phyloP scores from a whole-genome alignment of 768 basidiomycete genomes.

The Boletus tomentosulus region DNA sequence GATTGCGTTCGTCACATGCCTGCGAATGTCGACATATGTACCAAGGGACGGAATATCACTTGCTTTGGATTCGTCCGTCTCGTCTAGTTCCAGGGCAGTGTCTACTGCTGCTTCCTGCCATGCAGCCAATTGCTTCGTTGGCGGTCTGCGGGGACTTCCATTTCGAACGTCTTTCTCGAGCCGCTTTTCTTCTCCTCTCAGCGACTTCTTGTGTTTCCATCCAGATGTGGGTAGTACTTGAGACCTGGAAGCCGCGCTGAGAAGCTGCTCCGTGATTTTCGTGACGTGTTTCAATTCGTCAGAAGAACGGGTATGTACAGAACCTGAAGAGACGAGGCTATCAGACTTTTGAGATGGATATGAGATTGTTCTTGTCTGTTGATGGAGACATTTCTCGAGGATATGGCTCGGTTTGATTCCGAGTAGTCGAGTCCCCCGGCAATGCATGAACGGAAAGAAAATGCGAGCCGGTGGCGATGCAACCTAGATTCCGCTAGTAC shows the following conservation, averaged over 20 bases:
- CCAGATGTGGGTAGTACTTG: slow-evolving; percentile 18
- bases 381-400: slow-evolving; percentile 7
- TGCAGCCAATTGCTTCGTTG: slow-evolving; percentile 24
- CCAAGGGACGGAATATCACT: slow-evolving; percentile 34
- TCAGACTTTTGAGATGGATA: neutral
- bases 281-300: slow-evolving; percentile 9
- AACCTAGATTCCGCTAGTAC: neutral
- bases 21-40: slow-evolving; percentile 51
- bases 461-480: slow-evolving; percentile 24
- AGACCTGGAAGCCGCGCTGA: slow-evolving; percentile 32
- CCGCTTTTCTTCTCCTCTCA: slow-evolving; percentile 40
- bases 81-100: slow-evolving; percentile 5
- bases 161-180: slow-evolving; percentile 24
- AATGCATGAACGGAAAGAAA: slow-evolving; percentile 31
- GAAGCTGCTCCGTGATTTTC: slow-evolving; percentile 29
- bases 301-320: neutral
- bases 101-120: slow-evolving; percentile 25
- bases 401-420: slow-evolving; percentile 14
- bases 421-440: slow-evolving; percentile 14
- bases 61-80: slow-evolving; percentile 8
- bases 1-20: slow-evolving; percentile 31
- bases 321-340: neutral
- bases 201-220: slow-evolving; percentile 36
- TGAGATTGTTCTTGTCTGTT: neutral
- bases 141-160: slow-evolving; percentile 7